These are phyloP conservation scores for Teunomyces stri DNA, from an alignment of 805 yeast species.

Conservation along the genomic window DNA sequence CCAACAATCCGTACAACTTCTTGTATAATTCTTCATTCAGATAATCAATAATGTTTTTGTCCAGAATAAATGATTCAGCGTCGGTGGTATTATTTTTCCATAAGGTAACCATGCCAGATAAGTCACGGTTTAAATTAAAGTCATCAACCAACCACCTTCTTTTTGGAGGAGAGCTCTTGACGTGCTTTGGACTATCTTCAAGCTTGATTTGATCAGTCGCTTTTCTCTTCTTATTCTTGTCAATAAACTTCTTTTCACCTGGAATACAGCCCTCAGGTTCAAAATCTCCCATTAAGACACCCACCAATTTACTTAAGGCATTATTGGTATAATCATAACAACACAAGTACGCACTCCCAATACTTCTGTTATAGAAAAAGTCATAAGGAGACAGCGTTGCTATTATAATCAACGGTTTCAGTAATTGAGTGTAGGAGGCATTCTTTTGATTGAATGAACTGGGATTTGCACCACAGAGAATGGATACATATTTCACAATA, in stretches of 20 bases:
- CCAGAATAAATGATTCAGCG: constrained; percentile 13
- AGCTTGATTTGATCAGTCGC: constrained; percentile 3
- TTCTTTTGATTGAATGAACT: constrained; percentile 19
- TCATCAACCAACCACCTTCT: constrained; percentile 59
- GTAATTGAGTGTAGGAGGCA: constrained; percentile 22
- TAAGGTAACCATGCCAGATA: constrained; percentile 44
- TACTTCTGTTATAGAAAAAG: constrained; percentile 51
- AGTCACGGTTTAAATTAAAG: constrained; percentile 49
- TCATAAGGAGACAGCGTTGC: constrained; percentile 66
- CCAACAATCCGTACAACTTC: constrained; percentile 29
- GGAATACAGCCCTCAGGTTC: constrained; percentile 55
- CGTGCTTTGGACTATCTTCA: constrained; percentile 2
- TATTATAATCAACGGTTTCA: constrained; percentile 55
- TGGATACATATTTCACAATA: constrained; percentile 54
- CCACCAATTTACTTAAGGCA: constrained; percentile 48
- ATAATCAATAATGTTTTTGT: constrained; percentile 19
- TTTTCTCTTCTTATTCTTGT: constrained; percentile 18
- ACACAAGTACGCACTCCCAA: constrained; percentile 57
- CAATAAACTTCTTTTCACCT: constrained; percentile 44
- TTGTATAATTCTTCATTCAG: constrained; percentile 28
- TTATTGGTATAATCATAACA: constrained; percentile 58
- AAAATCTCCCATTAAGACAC: constrained; percentile 53
- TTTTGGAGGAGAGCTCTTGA: constrained; percentile 23
- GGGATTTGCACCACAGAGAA: constrained; percentile 51
- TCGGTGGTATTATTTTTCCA: constrained; percentile 39